Evolutionary conservation across 2,329 filamentous ascomycete species (phyloP), one percentile per base, ranked within the genome.

Genomic region (Basipetospora chlamydospora): DNA sequence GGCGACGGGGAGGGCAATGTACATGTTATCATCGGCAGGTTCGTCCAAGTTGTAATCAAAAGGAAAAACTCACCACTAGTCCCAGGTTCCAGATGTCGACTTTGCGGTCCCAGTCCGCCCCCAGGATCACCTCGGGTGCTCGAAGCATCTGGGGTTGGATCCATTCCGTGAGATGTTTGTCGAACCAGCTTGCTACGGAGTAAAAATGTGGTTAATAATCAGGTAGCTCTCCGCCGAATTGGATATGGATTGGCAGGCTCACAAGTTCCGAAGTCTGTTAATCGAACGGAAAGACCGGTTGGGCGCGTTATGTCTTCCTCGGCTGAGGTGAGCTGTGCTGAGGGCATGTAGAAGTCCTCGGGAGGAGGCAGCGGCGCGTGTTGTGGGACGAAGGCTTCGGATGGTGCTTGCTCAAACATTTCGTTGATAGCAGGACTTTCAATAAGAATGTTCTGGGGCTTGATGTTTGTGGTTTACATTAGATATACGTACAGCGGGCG

Each of bases 11-110:
- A 18, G 28, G 20, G n/a, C 12, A 31, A 1, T 20, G 28, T 16
- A 31, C 10, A 31, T 31, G 20, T 9, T 18, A 18, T 17, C 12
- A 12, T 11, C 6, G 15, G 4, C 2, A 16, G n/a, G n/a, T 1
- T 2, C 16, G 16, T 20, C 28, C 5, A 35, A 8, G 5, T 2
- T 12, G 8, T 28, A 28, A 20, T 2, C 3, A 22, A 20, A 21
- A 13, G 22, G 32, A n/a, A n/a, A 26, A 21, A 28, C 40, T 41
- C 33, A 44, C 36, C 7, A 47, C 36, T 16, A 39, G 7, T 7
- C 43, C 43, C 6, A 51, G 18, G 23, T 49, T 49, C 48, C 46
- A 50, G 2, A 48, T 45, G 28, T 49, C 47, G 2, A 45, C 45
- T 12, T 45, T 47, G 13, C 39, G 12, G 29, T 51, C 43, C 49